Base-by-base conservation (phyloP, 129 eudicot genomes). In the Sambucus nigra region DNA sequence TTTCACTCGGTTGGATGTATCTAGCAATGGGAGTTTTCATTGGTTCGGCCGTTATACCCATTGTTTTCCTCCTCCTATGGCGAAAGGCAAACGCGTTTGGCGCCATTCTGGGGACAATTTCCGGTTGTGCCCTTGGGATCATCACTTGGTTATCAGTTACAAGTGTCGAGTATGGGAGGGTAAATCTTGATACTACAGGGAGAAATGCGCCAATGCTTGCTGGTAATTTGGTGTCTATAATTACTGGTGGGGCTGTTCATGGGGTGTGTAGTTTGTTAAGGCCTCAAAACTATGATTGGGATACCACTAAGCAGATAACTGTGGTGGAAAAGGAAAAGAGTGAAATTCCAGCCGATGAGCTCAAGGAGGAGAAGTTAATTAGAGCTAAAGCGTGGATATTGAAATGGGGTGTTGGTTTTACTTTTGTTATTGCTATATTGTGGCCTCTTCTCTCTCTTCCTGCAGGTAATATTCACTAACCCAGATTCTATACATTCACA, bases 261-360 rank as follows among this genome's bases (percentile, higher is more conserved):
- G 94, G 75, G 29, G 31, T 80, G 0, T 91, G 94, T 55, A 91
- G 95, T 57, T 66, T 82, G 17, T 51, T 74, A 39, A 57, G 70
- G 75, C 99, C 99, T 47, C 91, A 91, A 59, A 66, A 91, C 60
- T 91, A 91, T 52, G 95, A 91, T 5, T 91, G 99, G 99, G 99
- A 82, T 47, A 67, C 82, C 12, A 91, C 99, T 5, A 91, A 75
- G 66, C 68, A 86, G 64, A 91, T 91, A 23, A 79, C 89, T 2
- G 65, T 82, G 61, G 99, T 91, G 2, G 99, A 91, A 54, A 91
- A 82, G 78, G 99, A 91, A 38, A 71, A 57, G 63, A 79, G 71
- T 51, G 89, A 77, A 19, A 32, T 91, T 23, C 72, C 91, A 6
- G 68, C 49, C 9, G 95, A 91, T 19, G 99, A 91, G 47, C 82